Percentiles rank a stretch among this genome's conserved stretches.
Conservation (phyloP, 2,329 filamentous ascomycete genomes). For the Fusarium lyarnte region DNA sequence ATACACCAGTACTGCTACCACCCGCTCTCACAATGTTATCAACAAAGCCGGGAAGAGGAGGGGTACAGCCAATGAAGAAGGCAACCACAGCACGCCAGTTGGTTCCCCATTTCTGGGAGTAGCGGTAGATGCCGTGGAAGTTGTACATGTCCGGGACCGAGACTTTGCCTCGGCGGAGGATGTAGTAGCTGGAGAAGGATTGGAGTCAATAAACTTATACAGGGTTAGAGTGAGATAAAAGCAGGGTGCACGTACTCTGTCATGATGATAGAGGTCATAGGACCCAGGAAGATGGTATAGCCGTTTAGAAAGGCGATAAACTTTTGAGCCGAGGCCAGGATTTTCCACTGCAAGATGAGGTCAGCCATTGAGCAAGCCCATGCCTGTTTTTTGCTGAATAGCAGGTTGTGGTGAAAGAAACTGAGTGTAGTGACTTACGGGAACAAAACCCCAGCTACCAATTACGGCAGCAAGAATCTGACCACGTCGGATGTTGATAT, state of each 20-base stretch:
- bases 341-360: background rate
- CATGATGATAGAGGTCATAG: slow-evolving; percentile 5
- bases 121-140: slow-evolving; percentile 5
- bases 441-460: slow-evolving; percentile 3
- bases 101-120: slow-evolving; percentile 2
- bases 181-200: background rate
- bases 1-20: background rate
- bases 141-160: slow-evolving; percentile 1
- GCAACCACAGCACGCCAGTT: slow-evolving; percentile 8
- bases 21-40: slow-evolving; percentile 2
- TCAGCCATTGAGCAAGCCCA: background rate
- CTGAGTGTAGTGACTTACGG: background rate
- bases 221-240: fast-evolving
- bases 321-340: background rate
- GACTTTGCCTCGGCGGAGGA: background rate
- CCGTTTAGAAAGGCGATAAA: slow-evolving; percentile 3
- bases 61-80: background rate
- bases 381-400: background rate
- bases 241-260: background rate
- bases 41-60: slow-evolving; percentile 1
- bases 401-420: no score
- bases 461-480: background rate
- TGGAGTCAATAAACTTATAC: background rate
- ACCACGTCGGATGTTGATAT: slow-evolving; percentile 9
- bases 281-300: slow-evolving; percentile 1